Percentiles rank a stretch among this genome's conserved stretches.
These are phyloP conservation scores for Botryosphaeria dothidea DNA, from an alignment of 2,329 filamentous ascomycete species.

Conservation along the genomic window DNA sequence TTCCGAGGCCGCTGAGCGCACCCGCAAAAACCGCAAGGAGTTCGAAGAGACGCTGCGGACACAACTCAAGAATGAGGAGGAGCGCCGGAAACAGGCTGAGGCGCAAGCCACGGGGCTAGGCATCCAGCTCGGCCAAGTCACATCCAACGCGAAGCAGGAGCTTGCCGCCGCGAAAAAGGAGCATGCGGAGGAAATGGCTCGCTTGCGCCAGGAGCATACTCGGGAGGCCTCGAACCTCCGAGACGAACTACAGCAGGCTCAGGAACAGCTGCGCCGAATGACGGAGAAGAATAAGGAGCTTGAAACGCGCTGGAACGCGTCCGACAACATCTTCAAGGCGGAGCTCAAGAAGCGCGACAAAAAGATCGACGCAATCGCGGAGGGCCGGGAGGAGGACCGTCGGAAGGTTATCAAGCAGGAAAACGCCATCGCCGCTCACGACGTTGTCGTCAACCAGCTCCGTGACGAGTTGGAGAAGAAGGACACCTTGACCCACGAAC, in stretches of 20 bases:
- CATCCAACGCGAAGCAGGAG: slow-evolving; percentile 5
- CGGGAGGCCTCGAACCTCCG: slow-evolving; percentile 6
- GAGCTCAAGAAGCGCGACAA: slow-evolving; percentile 13
- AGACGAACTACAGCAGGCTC: slow-evolving; percentile 13
- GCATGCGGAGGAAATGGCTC: slow-evolving; percentile 6
- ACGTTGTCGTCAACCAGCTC: slow-evolving; percentile 15
- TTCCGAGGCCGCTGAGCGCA: slow-evolving; percentile 9
- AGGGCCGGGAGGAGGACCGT: neutral
- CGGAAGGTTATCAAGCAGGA: neutral
- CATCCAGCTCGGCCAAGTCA: slow-evolving; percentile 14
- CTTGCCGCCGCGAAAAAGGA: slow-evolving; percentile 13
- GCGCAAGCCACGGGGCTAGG: slow-evolving; percentile 14
- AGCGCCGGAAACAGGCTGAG: slow-evolving; percentile 15
- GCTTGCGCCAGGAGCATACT: neutral
- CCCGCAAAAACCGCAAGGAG: slow-evolving; percentile 13
- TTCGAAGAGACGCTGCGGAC: slow-evolving; percentile 14
- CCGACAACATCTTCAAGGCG: slow-evolving; percentile 5
- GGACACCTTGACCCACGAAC: neutral
- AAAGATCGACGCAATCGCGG: neutral
- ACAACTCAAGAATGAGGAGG: slow-evolving; percentile 16
- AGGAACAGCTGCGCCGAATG: slow-evolving; percentile 5
- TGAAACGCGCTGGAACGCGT: slow-evolving; percentile 14
- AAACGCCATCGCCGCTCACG: slow-evolving; percentile 7
- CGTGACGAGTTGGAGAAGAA: slow-evolving; percentile 14
- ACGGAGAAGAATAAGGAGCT: slow-evolving; percentile 16